Evolutionary conservation across 345 rosid species (phyloP).

Genomic region (Pistacia atlantica): DNA sequence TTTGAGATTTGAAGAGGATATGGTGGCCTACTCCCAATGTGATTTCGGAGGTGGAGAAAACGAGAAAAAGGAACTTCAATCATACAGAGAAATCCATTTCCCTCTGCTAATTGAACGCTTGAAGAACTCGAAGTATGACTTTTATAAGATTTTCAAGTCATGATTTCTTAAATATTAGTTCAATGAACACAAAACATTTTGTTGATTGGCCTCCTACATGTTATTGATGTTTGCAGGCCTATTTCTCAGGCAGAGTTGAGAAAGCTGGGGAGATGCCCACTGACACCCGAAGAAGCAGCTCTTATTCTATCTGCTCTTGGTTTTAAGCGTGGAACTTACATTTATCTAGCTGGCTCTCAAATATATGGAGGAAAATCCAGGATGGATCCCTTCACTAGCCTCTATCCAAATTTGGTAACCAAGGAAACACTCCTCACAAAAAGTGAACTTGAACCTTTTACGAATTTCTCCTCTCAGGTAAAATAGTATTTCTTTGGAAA

Average conservation of each 20-base stretch:
- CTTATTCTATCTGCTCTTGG: conserved; percentile 86
- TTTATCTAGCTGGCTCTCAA: conserved; percentile 79
- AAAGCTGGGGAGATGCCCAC: conserved; percentile 81
- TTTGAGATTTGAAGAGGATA: conserved; percentile 90
- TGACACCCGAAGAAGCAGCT: conserved; percentile 96
- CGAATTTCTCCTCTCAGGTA: conserved; percentile 91
- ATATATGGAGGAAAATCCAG: conserved; percentile 71
- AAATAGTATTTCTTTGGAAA: not conserved
- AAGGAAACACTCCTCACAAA: conserved; percentile 86
- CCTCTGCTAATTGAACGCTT: conserved; percentile 76
- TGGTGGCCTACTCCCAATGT: conserved; percentile 92
- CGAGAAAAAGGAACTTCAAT: conserved; percentile 74
- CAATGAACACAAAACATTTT: not conserved
- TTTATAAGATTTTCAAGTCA: not conserved
- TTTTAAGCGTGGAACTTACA: conserved; percentile 59
- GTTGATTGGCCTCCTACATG: not conserved
- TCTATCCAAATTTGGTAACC: conserved; percentile 81
- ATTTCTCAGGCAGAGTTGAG: conserved; percentile 63
- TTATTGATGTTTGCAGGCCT: conserved; percentile 38
- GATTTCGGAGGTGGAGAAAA: conserved; percentile 83
- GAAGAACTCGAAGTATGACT: conserved; percentile 53
- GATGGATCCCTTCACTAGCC: conserved; percentile 68
- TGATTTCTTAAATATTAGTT: not conserved
- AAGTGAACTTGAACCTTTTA: conserved; percentile 76
- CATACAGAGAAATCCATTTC: conserved; percentile 80